A percentile compares a stretch with the other conserved stretches of the same genome.
Evolutionary conservation across 805 yeast genomes (phyloP).

Genomic region (Ogataea trehalophila): DNA sequence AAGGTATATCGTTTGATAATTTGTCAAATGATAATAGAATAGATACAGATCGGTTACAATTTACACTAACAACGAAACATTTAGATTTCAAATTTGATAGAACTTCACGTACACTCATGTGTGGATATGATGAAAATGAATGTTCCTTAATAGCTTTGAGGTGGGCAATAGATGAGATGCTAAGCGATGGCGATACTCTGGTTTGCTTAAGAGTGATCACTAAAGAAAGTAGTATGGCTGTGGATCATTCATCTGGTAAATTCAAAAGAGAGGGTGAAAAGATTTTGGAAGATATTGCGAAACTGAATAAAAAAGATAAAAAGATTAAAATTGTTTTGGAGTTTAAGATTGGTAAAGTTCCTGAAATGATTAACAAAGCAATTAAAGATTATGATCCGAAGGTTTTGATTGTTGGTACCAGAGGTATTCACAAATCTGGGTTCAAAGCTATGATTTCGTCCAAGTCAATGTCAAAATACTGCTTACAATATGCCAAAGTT

Average conservation of each 20-base stretch:
- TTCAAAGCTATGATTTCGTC: conserved; percentile 35
- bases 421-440: conserved; percentile 33
- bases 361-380: conserved; percentile 35
- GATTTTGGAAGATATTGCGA: conserved; percentile 29
- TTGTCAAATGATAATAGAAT: conserved; percentile 29
- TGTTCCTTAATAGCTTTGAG: conserved; percentile 39
- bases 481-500: conserved; percentile 40
- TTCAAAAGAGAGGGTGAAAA: conserved; percentile 34
- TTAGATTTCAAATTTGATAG: conserved; percentile 30
- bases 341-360: conserved; percentile 39
- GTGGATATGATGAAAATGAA: conserved; percentile 39
- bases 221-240: conserved; percentile 21
- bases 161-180: conserved; percentile 41
- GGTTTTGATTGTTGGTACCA: conserved; percentile 41
- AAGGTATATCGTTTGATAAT: conserved; percentile 39
- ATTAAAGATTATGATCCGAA: conserved; percentile 42
- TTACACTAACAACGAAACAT: conserved; percentile 37
- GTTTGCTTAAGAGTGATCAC: conserved; percentile 41
- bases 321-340: conserved; percentile 40
- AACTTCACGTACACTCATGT: conserved; percentile 38
- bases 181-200: conserved; percentile 41
- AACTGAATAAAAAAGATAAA: conserved; percentile 31
- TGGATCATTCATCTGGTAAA: conserved; percentile 12
- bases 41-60: conserved; percentile 25
- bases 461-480: conserved; percentile 43